These are phyloP conservation scores for Aspergillus egyptiacus DNA, from an alignment of 495 filamentous ascomycete genomes.

Conservation along the genomic window DNA sequence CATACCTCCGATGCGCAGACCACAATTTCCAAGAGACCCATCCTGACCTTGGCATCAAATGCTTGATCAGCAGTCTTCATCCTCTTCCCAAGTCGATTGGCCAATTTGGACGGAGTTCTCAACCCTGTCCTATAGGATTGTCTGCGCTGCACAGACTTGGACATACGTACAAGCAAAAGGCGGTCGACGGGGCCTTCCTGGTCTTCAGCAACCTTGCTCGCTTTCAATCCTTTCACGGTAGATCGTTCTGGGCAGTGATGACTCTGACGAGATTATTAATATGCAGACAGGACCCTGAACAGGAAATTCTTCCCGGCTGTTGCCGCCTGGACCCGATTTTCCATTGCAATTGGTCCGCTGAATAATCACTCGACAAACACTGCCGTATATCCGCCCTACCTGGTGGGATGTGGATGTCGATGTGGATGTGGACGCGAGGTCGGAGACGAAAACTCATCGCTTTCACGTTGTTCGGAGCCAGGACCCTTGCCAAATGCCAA, in stretches of 20 bases:
- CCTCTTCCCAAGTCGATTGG: neutral
- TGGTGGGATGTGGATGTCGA: too few species aligned
- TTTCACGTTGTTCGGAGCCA: neutral
- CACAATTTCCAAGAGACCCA: neutral
- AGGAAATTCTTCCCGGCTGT: slow-evolving; percentile 17
- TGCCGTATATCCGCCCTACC: slow-evolving; percentile 20
- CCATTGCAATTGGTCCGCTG: neutral
- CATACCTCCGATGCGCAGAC: too few species aligned
- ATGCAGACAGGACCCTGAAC: slow-evolving; percentile 8
- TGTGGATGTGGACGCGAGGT: too few species aligned
- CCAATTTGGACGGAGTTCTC: neutral
- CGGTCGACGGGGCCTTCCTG: too few species aligned
- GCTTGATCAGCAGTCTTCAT: slow-evolving; percentile 12
- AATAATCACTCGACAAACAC: neutral
- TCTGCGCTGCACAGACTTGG: too few species aligned
- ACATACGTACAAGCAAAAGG: too few species aligned
- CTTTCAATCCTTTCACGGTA: neutral
- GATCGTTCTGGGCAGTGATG: too few species aligned
- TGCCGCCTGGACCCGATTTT: slow-evolving; percentile 12
- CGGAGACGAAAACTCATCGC: neutral
- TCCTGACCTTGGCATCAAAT: slow-evolving; percentile 12
- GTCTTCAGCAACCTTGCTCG: neutral
- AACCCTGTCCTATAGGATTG: slow-evolving; percentile 18
- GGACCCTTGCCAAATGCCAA: too few species aligned
- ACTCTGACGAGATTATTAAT: neutral